phyloP scores from a whole-genome alignment of 2,329 filamentous ascomycete species.

The Hymenoscyphus albidus region DNA sequence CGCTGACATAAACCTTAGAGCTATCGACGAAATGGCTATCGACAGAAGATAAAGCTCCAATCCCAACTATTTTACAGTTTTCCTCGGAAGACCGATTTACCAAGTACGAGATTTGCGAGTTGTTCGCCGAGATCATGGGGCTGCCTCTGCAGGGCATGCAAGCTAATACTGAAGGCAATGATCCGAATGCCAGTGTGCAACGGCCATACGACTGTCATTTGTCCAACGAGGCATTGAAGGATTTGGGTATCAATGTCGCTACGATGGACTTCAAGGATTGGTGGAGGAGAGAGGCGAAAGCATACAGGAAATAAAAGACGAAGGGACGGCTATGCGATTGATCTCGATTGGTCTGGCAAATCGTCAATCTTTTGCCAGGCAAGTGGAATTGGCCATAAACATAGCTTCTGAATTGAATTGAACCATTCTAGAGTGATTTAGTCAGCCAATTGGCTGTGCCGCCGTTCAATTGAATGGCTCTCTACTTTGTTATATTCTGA shows the following conservation, averaged over 20 bases:
- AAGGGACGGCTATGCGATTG: not conserved
- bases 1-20: slow-evolving; percentile 44
- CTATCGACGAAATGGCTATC: slow-evolving; percentile 65
- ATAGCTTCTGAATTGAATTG: not conserved
- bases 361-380: not conserved
- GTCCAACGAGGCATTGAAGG: slow-evolving; percentile 68
- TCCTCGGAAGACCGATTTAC: slow-evolving; percentile 82
- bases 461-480: no score
- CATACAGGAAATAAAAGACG: slow-evolving; percentile 41
- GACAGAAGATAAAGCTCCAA: slow-evolving; percentile 42
- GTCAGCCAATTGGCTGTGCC: no score
- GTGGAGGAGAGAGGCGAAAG: slow-evolving; percentile 67
- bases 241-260: slow-evolving; percentile 69
- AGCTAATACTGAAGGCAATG: slow-evolving; percentile 67
- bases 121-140: slow-evolving; percentile 75
- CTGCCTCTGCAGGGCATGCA: slow-evolving; percentile 65
- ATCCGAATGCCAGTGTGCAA: slow-evolving; percentile 66
- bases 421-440: no score
- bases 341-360: not conserved
- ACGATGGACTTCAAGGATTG: slow-evolving; percentile 74
- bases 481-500: no score
- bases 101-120: slow-evolving; percentile 83
- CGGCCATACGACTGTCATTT: slow-evolving; percentile 87
- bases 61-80: slow-evolving; percentile 77
- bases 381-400: not conserved